Base-by-base conservation (phyloP, 2,329 filamentous ascomycete species). In the Microdochium trichocladiopsis region DNA sequence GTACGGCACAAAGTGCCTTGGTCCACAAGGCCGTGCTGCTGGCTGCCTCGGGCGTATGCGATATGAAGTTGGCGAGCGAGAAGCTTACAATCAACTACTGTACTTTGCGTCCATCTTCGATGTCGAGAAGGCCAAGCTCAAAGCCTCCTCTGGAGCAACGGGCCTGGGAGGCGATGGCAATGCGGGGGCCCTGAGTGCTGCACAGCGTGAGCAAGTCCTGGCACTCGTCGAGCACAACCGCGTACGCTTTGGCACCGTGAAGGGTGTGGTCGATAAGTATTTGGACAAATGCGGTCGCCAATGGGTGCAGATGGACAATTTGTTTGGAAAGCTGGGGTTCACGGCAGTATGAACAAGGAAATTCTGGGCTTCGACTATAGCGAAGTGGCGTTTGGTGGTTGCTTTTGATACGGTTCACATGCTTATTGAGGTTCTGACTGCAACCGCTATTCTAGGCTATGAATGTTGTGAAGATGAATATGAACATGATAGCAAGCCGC, bases 81-180 rank as follows among this genome's bases (percentile, higher is more conserved):
- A 87, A 62, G 79, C 97, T 54, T 97, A 96, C 73, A 97, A 95
- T 68, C 94, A 99, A 71, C 77, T 99, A 41, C 73, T 97, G 51
- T 99, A 96, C 72, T 88, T 92, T 66, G 81, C 87, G 25, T 80
- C 80, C 49, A 71, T 97, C 52, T 99, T 91, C 76, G 92, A 99
- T 69, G 87, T 95, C 2, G 92, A 97, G 56, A 90, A 89, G 71
- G 87, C 87, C 14, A 82, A 82, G 57, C 63, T 61, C 47, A 76
- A 72, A 56, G 79, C 74, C 21, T 70, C 66, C 47, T 74, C 70
- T n/a, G 72, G 72, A 8, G 73, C 73, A 23, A 80, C 75, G 47
- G 67, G 56, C 5, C 55, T 58, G 16, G 60, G 57, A 4, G 63
- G 60, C 47, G 56, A 56, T 14, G 63, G 58, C 14, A 61, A 60